Evolutionary conservation across 176 grass and related monocot genomes (phyloP), one percentile per base, ranked within the genome.

Genomic region (Carex cristatella): DNA sequence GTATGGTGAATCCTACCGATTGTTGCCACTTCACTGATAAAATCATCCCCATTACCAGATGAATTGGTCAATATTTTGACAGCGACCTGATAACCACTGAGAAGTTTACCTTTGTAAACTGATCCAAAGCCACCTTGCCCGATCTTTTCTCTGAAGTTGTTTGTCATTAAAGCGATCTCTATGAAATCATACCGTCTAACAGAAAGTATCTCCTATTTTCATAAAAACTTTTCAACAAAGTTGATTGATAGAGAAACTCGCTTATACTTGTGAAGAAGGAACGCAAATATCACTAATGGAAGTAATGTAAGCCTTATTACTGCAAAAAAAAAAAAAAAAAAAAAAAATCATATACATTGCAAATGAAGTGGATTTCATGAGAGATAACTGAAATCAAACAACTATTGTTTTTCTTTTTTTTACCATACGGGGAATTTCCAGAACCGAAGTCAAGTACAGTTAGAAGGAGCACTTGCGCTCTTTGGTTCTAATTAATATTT

Each of bases 1-100:
- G 90, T 89, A n/a, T 94, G 92, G 2, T 84, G 89, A 4, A 87
- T 94, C 10, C 89, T n/a, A 10, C 89, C 87, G 2, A 94, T 94
- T 69, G 87, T 91, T 48, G 44, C 44, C 40, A 94, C 92, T 86
- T 94, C 87, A 19, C 90, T 91, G 2, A 94, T 77, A 81, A 94
- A 94, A 57, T 94, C 92, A 40, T 89, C 87, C 7, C 89, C 85
- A 18, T 88, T 83, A 54, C 87, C 76, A 0, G 49, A 9, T 0
- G 89, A 70, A 64, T 87, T 51, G 84, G 82, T 85, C 1, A 94
- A 68, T 65, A 89, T 42, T 74, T 94, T 94, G 7, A 94, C 85
- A 11, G 92, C 92, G 2, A 91, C 87, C 19, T 38, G 5, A 54
- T 23, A 8, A 10, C 69, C 80, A 6, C 23, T 23, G 23, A 23